These are phyloP conservation scores for Aquanectria penicillioides DNA, from an alignment of 2,329 filamentous ascomycete genomes.

Conservation along the genomic window DNA sequence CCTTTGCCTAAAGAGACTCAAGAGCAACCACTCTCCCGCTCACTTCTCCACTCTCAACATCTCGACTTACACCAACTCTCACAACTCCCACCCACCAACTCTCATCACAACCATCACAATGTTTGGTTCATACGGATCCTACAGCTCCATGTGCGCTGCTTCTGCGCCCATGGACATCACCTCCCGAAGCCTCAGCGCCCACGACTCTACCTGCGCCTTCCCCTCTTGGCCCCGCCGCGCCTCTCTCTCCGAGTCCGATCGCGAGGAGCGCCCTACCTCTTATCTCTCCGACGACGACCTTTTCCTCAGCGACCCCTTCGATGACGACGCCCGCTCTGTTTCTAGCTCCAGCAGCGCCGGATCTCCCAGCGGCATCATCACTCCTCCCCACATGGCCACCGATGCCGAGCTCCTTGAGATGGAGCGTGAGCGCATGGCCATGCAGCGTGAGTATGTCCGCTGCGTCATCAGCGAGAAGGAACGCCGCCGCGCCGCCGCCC, in stretches of 20 bases:
- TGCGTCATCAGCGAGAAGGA: conserved; percentile 65
- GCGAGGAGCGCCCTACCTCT: conserved; percentile 59
- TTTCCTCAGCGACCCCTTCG: conserved; percentile 61
- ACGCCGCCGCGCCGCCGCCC: conserved; percentile 54
- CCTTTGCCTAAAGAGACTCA: conserved; percentile 14
- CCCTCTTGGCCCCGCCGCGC: conserved; percentile 68
- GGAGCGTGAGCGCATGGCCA: conserved; percentile 59
- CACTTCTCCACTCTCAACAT: conserved; percentile 28
- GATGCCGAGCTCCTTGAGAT: conserved; percentile 61
- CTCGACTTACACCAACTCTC: conserved; percentile 32
- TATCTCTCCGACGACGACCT: conserved; percentile 73
- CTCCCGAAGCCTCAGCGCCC: conserved; percentile 51
- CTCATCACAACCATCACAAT: conserved; percentile 48
- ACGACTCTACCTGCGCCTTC: conserved; percentile 62
- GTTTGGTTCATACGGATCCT: conserved; percentile 62
- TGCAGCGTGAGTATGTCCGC: conserved; percentile 63
- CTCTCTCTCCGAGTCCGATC: conserved; percentile 57
- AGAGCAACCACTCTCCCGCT: conserved; percentile 19
- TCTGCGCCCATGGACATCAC: conserved; percentile 59
- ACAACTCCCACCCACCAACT: conserved; percentile 21
- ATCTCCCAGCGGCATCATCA: conserved; percentile 45
- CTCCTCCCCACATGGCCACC: conserved; percentile 50
- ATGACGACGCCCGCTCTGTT: conserved; percentile 61
- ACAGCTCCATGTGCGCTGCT: conserved; percentile 58
- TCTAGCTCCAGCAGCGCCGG: conserved; percentile 57